Conservation (phyloP, 495 filamentous ascomycete genomes). For the Annulohypoxylon stygium region DNA sequence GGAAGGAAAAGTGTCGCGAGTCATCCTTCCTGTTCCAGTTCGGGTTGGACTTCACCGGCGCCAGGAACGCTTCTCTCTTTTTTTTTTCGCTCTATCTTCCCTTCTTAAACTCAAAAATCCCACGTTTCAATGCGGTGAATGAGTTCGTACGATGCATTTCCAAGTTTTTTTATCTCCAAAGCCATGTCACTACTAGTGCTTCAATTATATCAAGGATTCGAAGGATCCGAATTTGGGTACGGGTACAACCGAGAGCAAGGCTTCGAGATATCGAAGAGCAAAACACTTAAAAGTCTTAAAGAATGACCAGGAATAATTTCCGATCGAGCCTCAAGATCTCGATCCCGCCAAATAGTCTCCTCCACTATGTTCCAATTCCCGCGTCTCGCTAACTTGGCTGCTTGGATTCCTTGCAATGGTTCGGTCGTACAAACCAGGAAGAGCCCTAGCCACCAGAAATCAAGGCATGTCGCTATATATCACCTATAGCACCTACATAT, state of each 20-base stretch:
- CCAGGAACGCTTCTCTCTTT: conserved; percentile 31
- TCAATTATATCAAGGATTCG: conserved; percentile 11
- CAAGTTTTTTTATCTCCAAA: conserved; percentile 16
- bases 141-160: conserved; percentile 4
- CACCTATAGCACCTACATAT: conserved; percentile 11
- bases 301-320: conserved; percentile 25
- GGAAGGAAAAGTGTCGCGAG: conserved; percentile 25
- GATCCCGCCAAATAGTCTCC: conserved; percentile 34
- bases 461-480: conserved; percentile 38
- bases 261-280: not conserved
- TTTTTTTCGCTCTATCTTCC: not conserved
- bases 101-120: conserved; percentile 2
- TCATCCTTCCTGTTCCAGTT: conserved; percentile 22
- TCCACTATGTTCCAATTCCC: conserved; percentile 14
- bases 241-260: conserved; percentile 15
- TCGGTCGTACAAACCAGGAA: conserved; percentile 23
- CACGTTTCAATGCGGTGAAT: conserved; percentile 14
- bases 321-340: conserved; percentile 45
- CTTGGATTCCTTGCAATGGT: conserved; percentile 13
- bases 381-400: conserved; percentile 7
- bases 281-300: conserved; percentile 11
- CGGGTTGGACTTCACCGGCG: conserved; percentile 23
- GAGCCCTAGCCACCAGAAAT: conserved; percentile 27
- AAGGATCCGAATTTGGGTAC: not conserved
- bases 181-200: conserved; percentile 1